These are phyloP conservation scores for Colletotrichum sp. DNA, from an alignment of 2,329 filamentous ascomycete genomes.

Conservation along the genomic window DNA sequence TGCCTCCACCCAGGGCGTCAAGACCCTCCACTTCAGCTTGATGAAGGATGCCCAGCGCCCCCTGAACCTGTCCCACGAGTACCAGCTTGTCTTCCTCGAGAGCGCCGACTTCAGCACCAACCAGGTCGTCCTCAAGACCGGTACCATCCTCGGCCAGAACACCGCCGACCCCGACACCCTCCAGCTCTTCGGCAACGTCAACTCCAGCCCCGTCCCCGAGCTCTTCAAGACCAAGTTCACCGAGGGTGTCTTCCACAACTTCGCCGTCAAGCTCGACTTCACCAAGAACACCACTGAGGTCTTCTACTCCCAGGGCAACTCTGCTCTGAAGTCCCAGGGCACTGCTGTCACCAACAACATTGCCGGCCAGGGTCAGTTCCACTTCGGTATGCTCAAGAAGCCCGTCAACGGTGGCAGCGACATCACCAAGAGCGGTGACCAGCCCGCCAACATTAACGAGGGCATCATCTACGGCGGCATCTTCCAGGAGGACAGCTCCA, in stretches of 20 bases:
- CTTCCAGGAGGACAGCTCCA: conserved; percentile 55
- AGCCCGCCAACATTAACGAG: conserved; percentile 54
- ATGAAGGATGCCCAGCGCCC: conserved; percentile 55
- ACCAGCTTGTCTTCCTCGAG: conserved; percentile 59
- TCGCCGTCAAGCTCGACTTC: conserved; percentile 64
- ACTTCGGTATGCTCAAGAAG: conserved; percentile 69
- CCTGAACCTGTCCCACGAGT: conserved; percentile 66
- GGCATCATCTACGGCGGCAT: conserved; percentile 58
- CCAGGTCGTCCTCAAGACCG: conserved; percentile 61
- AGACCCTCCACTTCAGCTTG: conserved; percentile 67
- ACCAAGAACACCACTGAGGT: conserved; percentile 58
- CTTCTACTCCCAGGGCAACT: conserved; percentile 57
- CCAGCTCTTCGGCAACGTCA: conserved; percentile 53
- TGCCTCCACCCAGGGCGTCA: conserved; percentile 56
- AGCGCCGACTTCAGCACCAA: conserved; percentile 51
- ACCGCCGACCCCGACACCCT: conserved; percentile 43
- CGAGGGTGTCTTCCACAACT: conserved; percentile 63
- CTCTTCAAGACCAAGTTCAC: conserved; percentile 58
- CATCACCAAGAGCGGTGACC: conserved; percentile 52
- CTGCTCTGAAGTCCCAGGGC: conserved; percentile 52
- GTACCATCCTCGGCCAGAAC: conserved; percentile 50
- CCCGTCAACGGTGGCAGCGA: conserved; percentile 49
- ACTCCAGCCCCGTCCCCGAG: conserved; percentile 46
- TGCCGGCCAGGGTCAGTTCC: conserved; percentile 63
- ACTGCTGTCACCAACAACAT: conserved; percentile 53